Percentiles rank a stretch among this genome's conserved stretches.
These are phyloP conservation scores for Actinomortierella ambigua DNA, from an alignment of 371 early-diverging fungal genomes.

Conservation along the genomic window DNA sequence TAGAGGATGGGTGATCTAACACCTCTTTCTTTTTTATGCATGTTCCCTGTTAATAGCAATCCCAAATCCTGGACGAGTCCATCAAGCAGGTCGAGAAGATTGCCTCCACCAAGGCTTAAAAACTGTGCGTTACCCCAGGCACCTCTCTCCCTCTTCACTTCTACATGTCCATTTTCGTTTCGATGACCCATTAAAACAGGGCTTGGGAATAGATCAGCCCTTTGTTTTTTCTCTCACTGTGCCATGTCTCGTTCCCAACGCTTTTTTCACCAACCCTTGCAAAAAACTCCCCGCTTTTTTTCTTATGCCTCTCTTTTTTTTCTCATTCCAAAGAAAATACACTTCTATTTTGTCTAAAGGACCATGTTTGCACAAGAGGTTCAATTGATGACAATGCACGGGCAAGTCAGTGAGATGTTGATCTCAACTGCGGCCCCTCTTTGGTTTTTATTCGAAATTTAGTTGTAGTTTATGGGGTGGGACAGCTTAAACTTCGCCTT, in stretches of 20 bases:
- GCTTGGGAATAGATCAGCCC: too few species aligned
- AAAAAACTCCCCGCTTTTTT: background rate
- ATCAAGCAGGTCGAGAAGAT: conserved; percentile 52
- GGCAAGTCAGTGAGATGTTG: too few species aligned
- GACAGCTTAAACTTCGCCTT: conserved; percentile 22
- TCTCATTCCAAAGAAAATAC: background rate
- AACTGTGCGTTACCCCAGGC: conserved; percentile 1
- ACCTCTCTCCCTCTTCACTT: background rate
- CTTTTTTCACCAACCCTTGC: background rate
- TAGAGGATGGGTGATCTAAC: conserved; percentile 1
- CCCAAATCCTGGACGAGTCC: conserved; percentile 50
- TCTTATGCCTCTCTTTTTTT: conserved; percentile 1
- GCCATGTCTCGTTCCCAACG: too few species aligned
- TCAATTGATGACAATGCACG: too few species aligned
- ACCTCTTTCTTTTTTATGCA: background rate
- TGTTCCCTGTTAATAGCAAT: conserved; percentile 21
- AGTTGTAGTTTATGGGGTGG: background rate
- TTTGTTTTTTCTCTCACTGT: too few species aligned
- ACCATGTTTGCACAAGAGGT: too few species aligned
- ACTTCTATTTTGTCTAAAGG: background rate
- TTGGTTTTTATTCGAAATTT: background rate
- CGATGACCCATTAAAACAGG: too few species aligned
- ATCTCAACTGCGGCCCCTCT: background rate
- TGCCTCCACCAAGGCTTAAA: conserved; percentile 46
- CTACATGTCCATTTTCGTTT: too few species aligned